Percentiles rank a stretch among this genome's conserved stretches.
These are phyloP conservation scores for Acorus calamus DNA, from an alignment of 106 monocot genomes.

Conservation along the genomic window DNA sequence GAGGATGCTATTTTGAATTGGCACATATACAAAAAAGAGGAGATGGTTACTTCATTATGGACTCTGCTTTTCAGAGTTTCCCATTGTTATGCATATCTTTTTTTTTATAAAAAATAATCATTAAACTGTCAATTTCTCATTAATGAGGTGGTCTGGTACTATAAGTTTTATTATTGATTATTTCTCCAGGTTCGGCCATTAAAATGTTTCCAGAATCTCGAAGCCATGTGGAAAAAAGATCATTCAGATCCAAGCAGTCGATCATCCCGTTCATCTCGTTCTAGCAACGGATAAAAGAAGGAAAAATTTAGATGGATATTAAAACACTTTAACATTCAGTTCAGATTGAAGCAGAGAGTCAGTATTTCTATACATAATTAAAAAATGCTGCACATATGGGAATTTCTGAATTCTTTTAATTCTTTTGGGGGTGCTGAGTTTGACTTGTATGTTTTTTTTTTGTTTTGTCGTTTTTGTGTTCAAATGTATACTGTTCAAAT, in stretches of 20 bases:
- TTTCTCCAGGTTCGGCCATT: slow-evolving; percentile 47
- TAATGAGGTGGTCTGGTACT: neutral
- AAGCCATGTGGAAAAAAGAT: slow-evolving; percentile 75
- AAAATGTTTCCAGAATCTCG: slow-evolving; percentile 74
- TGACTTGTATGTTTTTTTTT: no score
- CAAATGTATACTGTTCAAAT: no score
- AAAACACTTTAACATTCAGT: no score
- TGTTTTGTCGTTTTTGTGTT: no score
- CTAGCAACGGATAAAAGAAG: slow-evolving; percentile 6
- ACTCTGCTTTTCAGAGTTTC: neutral
- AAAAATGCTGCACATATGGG: no score
- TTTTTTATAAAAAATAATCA: neutral
- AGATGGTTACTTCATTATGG: neutral
- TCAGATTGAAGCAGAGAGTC: no score
- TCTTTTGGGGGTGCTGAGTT: no score
- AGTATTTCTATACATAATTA: no score
- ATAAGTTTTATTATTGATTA: slow-evolving; percentile 7
- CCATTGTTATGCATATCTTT: neutral
- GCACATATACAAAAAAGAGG: neutral
- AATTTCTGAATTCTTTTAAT: no score
- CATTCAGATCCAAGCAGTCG: slow-evolving; percentile 36
- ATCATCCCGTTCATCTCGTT: slow-evolving; percentile 40
- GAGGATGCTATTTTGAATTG: no score
- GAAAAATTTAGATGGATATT: no score
- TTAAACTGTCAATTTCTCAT: no score